Base-by-base conservation (phyloP, 1,139 yeast species). In the Dujonia santamariae region DNA sequence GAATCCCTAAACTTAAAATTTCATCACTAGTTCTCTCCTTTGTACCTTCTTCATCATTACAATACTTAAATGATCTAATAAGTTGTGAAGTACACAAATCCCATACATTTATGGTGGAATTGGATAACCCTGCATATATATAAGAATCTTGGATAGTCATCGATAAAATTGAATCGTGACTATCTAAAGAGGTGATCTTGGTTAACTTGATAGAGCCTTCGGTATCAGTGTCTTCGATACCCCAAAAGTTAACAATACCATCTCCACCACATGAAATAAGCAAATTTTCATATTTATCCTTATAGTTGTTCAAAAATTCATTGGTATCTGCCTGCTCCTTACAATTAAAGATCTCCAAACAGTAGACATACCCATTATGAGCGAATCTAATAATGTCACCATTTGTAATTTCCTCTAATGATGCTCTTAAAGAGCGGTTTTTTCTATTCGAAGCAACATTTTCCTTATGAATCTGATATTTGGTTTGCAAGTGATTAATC, bases 331-430 rank as follows among this genome's bases (percentile, higher is more conserved):
- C 24, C 27, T 44, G 42, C 6, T 38, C 36, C 24, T 23, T 15
- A 15, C 45, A 32, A 21, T 39, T 35, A 42, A 67, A 42, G 38
- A 62, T 44, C 28, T 68, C 69, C 75, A 88, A 74, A 26, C 90
- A 75, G 55, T 88, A 87, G 12, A 92, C 80, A 48, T 85, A 90
- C 6, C 97, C 96, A 51, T 85, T 79, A 54, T 92, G 98, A 2
- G 98, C 97, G 58, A 86, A 92, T 9, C 80, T 67, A 2, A 85
- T 69, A 25, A 78, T 73, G 48, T 87, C 81, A 16, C 70, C 66
- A 8, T 76, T 64, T 1, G 85, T 83, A 12, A 87, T 74, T 54
- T 90, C 96, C 22, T 86, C 66, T 30, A 85, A 61, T 19, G 7
- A 22, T 24, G 16, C 20, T 9, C 18, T 8, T 17, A 7, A 13